These are phyloP conservation scores for Friedmanniomyces endolithicus DNA, from an alignment of 495 filamentous ascomycete species.

Conservation along the genomic window DNA sequence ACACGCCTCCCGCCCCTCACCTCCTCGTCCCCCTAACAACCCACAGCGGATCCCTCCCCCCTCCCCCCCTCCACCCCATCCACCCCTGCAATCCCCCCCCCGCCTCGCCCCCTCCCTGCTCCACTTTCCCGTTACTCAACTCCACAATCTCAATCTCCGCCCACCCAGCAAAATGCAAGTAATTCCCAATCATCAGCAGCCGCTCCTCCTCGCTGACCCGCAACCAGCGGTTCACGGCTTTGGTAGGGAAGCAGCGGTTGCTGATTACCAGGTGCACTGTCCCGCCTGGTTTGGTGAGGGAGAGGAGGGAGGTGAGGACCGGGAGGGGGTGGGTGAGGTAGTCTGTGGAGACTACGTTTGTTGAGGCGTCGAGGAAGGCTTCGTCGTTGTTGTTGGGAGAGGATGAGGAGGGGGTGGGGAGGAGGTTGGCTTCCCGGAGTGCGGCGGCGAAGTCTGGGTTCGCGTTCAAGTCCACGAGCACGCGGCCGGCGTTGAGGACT, in stretches of 20 bases:
- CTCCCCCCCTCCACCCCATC: constrained; percentile 20
- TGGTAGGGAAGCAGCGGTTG: constrained; percentile 40
- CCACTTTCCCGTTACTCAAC: constrained; percentile 27
- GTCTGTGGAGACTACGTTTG: constrained; percentile 36
- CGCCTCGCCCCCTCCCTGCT: neutral
- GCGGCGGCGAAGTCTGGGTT: constrained; percentile 21
- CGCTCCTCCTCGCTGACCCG: constrained; percentile 20
- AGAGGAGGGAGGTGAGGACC: constrained; percentile 27
- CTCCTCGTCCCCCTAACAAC: constrained; percentile 19
- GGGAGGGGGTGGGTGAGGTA: constrained; percentile 33
- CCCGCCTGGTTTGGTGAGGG: constrained; percentile 26
- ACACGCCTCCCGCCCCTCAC: neutral
- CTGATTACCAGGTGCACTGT: constrained; percentile 34
- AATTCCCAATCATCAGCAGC: constrained; percentile 36
- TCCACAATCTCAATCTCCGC: constrained; percentile 36
- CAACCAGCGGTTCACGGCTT: constrained; percentile 24
- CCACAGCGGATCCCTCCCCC: constrained; percentile 20
- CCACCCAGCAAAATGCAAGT: constrained; percentile 36
- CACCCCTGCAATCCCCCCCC: constrained; percentile 8
- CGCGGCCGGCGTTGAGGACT: constrained; percentile 19
- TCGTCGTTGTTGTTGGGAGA: neutral
- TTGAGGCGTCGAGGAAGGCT: constrained; percentile 26
- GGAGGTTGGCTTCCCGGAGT: constrained; percentile 6
- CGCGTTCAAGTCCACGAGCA: constrained; percentile 31
- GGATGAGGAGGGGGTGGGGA: too few species aligned